Percentiles rank a stretch among this genome's conserved stretches.
Evolutionary conservation across 1,139 yeast species (phyloP).

Genomic region (Waltiozyma sp.): DNA sequence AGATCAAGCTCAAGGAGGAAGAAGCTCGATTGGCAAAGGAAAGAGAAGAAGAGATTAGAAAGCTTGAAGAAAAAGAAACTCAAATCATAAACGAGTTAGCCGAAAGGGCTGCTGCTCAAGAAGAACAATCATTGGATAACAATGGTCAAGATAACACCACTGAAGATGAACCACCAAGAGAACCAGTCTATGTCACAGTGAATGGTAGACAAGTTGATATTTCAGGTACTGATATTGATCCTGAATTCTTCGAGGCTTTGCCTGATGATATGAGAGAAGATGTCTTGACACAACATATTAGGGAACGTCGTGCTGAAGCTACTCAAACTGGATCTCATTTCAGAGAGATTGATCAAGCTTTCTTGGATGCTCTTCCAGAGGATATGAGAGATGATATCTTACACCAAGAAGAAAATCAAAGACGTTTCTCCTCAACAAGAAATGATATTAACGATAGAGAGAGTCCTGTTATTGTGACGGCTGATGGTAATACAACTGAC

Average conservation of each 20-base stretch:
- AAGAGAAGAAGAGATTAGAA: slow-evolving; percentile 15
- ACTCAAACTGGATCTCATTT: slow-evolving; percentile 31
- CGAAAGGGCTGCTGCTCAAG: slow-evolving; percentile 15
- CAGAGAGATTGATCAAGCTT: slow-evolving; percentile 72
- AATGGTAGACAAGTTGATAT: slow-evolving; percentile 79
- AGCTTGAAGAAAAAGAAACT: neutral
- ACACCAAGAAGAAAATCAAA: slow-evolving; percentile 48
- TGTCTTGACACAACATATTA: slow-evolving; percentile 76
- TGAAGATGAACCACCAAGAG: slow-evolving; percentile 15
- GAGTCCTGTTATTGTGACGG: too few species aligned
- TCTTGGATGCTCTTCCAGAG: slow-evolving; percentile 72
- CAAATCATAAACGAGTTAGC: neutral
- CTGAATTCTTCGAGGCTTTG: slow-evolving; percentile 78
- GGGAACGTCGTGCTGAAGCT: slow-evolving; percentile 47
- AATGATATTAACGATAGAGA: too few species aligned
- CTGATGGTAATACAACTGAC: too few species aligned
- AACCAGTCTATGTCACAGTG: slow-evolving; percentile 61
- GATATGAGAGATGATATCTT: slow-evolving; percentile 62
- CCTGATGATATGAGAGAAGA: slow-evolving; percentile 94
- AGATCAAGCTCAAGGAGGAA: slow-evolving; percentile 19
- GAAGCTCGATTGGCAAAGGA: slow-evolving; percentile 18
- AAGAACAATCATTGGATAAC: too few species aligned
- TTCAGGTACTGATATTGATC: slow-evolving; percentile 85
- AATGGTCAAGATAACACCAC: slow-evolving; percentile 7
- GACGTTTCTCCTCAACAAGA: slow-evolving; percentile 8